Percentiles rank a stretch among this genome's conserved stretches.
phyloP scores from a whole-genome alignment of 2,329 filamentous ascomycete genomes.

The Hypoxylon sp. region DNA sequence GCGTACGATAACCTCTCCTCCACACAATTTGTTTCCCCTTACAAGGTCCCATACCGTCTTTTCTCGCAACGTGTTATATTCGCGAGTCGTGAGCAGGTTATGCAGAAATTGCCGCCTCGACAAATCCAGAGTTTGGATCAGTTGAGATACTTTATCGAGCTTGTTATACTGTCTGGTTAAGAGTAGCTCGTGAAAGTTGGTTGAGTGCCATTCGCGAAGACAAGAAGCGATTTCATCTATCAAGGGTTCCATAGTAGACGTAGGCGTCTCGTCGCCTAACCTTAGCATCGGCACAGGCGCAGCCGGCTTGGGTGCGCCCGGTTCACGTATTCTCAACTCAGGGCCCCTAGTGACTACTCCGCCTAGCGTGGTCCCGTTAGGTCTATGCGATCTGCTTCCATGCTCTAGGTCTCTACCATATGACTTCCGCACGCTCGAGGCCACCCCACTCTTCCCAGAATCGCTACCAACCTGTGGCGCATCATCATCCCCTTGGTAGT shows the following conservation, averaged over 20 bases:
- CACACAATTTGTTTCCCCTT: constrained; percentile 92
- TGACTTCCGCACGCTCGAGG: constrained; percentile 57
- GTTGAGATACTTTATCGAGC: constrained; percentile 83
- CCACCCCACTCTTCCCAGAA: constrained; percentile 69
- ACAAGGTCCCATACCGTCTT: constrained; percentile 97
- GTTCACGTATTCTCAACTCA: constrained; percentile 67
- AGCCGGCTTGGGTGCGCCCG: constrained; percentile 80
- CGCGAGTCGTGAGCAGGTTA: constrained; percentile 89
- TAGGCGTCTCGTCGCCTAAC: constrained; percentile 96
- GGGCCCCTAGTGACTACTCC: constrained; percentile 18
- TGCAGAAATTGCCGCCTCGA: constrained; percentile 92
- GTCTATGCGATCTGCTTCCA: constrained; percentile 34
- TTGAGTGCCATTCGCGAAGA: constrained; percentile 97
- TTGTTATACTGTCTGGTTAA: constrained; percentile 85
- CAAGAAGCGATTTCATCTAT: constrained; percentile 99
- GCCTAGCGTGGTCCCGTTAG: constrained; percentile 27
- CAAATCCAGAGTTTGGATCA: constrained; percentile 87
- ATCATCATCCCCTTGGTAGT: constrained; percentile 52
- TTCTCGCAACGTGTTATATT: constrained; percentile 85
- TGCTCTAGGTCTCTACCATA: constrained; percentile 48
- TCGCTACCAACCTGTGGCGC: constrained; percentile 61
- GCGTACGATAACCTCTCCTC: constrained; percentile 93
- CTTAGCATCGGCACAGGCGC: constrained; percentile 98
- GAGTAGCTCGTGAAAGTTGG: constrained; percentile 92
- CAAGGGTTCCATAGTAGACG: constrained; percentile 87